phyloP scores from a whole-genome alignment of 768 basidiomycete species.

The Serendipita sp. region DNA sequence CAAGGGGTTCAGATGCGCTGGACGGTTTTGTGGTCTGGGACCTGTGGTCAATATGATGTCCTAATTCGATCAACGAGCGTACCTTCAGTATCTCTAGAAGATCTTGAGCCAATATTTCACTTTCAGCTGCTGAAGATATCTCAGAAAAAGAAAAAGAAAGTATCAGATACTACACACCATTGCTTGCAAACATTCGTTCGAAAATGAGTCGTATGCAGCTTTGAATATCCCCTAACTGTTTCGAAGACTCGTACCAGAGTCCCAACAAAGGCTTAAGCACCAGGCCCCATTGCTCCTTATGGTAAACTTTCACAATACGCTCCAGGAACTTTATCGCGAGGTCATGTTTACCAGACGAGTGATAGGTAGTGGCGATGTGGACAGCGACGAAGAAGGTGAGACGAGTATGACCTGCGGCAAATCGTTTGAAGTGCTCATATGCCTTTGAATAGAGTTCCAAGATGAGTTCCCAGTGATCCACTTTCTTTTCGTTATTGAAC shows the following conservation, averaged over 20 bases:
- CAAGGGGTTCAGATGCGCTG: conserved; percentile 35
- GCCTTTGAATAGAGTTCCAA: conserved; percentile 92
- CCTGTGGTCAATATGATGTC: neutral
- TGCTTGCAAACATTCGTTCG: conserved; percentile 54
- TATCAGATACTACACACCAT: conserved; percentile 32
- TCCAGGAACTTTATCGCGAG: conserved; percentile 92
- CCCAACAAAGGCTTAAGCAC: conserved; percentile 60
- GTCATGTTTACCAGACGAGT: conserved; percentile 63
- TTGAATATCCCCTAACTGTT: conserved; percentile 60
- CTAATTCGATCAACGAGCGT: conserved; percentile 9
- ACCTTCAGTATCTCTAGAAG: conserved; percentile 61
- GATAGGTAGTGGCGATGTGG: conserved; percentile 78
- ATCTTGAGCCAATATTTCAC: conserved; percentile 40
- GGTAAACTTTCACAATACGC: conserved; percentile 76
- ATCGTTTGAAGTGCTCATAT: conserved; percentile 84
- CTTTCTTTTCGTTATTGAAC: conserved; percentile 78
- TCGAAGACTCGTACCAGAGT: conserved; percentile 73
- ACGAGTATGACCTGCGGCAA: conserved; percentile 51
- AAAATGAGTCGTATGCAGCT: conserved; percentile 58
- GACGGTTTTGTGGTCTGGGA: conserved; percentile 56
- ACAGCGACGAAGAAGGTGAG: conserved; percentile 82
- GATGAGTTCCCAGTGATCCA: conserved; percentile 69
- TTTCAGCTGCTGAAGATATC: neutral
- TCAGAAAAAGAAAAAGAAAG: neutral
- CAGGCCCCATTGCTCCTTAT: conserved; percentile 64